These are phyloP conservation scores for Mariannaea elegans DNA, from an alignment of 2,329 filamentous ascomycete species.

Conservation along the genomic window DNA sequence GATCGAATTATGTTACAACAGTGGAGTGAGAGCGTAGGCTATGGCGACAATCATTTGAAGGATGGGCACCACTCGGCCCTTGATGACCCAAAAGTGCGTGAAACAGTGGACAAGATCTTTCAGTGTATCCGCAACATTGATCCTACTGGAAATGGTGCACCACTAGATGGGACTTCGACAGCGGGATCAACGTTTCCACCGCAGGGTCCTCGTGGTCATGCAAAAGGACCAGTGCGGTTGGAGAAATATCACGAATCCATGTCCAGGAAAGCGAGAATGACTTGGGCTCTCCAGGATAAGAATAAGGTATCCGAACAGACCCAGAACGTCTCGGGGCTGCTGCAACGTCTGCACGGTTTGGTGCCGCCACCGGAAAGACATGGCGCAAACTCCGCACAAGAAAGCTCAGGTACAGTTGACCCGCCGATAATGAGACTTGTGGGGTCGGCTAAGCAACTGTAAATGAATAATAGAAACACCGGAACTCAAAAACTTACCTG, in stretches of 20 bases:
- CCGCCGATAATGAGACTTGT: background rate
- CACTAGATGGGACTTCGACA: background rate
- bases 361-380: background rate
- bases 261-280: background rate
- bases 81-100: background rate
- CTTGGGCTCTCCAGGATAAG: background rate
- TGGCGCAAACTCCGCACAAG: background rate
- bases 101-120: background rate
- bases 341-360: background rate
- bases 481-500: background rate
- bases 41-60: background rate
- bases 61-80: background rate
- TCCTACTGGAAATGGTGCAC: too few relatives aligned
- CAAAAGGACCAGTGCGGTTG: background rate
- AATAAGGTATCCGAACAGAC: background rate
- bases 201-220: background rate
- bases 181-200: background rate
- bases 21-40: background rate
- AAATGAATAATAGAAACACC: background rate
- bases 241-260: background rate
- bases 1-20: background rate
- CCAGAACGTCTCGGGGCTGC: background rate
- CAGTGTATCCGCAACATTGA: background rate
- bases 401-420: background rate
- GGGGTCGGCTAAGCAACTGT: background rate